A percentile compares a stretch with the other conserved stretches of the same genome.
phyloP scores from a whole-genome alignment of 2,329 filamentous ascomycete species.

The Penicillium sp. region DNA sequence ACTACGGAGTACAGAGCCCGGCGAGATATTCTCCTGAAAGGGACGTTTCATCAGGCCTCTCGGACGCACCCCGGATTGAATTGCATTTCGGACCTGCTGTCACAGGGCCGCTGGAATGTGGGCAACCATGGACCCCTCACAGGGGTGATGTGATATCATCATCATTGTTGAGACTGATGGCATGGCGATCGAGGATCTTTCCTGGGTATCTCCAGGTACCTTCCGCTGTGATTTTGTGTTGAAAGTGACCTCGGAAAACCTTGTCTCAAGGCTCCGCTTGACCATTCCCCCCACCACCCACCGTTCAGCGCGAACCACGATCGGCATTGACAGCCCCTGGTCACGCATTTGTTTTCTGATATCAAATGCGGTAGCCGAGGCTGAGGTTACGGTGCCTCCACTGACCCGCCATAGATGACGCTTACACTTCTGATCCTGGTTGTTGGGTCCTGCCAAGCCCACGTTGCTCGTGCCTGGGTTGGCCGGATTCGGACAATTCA shows the following conservation, averaged over 20 bases:
- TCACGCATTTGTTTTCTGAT: conserved; percentile 12
- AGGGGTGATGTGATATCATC: conserved; percentile 8
- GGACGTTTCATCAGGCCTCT: background rate
- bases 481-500: background rate
- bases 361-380: conserved; percentile 9
- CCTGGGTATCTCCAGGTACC: conserved; percentile 13
- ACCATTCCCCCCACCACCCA: conserved; percentile 1
- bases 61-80: conserved; percentile 2
- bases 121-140: background rate
- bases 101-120: conserved; percentile 1
- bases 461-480: conserved; percentile 5
- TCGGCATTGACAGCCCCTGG: conserved; percentile 4
- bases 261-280: conserved; percentile 5
- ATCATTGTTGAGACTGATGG: background rate
- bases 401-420: conserved; percentile 20
- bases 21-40: too few relatives aligned
- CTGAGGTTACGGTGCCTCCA: background rate
- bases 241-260: conserved; percentile 14
- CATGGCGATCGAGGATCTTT: conserved; percentile 4
- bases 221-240: background rate
- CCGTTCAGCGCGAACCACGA: conserved; percentile 2
- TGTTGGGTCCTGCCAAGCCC: conserved; percentile 21
- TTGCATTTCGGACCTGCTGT: conserved; percentile 4
- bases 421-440: conserved; percentile 21
- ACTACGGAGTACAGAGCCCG: too few relatives aligned